Evolutionary conservation across 257 asterid genomes (phyloP).

Genomic region (Ajuga chamaepitys): DNA sequence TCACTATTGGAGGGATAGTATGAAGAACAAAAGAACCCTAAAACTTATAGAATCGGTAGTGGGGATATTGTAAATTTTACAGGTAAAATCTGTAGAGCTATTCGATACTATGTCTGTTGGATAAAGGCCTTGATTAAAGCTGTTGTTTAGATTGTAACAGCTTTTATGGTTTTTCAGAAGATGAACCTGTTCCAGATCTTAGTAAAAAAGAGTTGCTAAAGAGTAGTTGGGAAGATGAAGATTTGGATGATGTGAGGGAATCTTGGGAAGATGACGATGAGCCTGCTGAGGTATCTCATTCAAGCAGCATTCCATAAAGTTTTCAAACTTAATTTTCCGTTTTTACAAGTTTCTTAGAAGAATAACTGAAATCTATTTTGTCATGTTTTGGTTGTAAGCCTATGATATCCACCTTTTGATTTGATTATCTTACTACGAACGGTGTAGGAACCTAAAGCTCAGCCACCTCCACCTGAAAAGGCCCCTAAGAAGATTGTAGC

Average conservation of each 20-base stretch:
- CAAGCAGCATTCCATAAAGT: neutral
- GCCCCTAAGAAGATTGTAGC: slow-evolving; percentile 50
- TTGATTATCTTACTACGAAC: neutral
- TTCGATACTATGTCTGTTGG: too few relatives aligned
- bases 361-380: neutral
- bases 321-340: too few relatives aligned
- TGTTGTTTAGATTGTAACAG: too few relatives aligned
- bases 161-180: slow-evolving; percentile 44
- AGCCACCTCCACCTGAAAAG: slow-evolving; percentile 51
- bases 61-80: too few relatives aligned
- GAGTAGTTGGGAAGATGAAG: slow-evolving; percentile 87
- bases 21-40: too few relatives aligned
- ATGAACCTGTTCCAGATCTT: slow-evolving; percentile 53
- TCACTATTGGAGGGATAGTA: too few relatives aligned
- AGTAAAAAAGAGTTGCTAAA: slow-evolving; percentile 37
- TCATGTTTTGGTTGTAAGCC: neutral
- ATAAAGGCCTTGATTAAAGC: too few relatives aligned
- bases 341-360: neutral
- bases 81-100: too few relatives aligned
- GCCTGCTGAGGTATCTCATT: slow-evolving; percentile 39
- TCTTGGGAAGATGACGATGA: slow-evolving; percentile 99
- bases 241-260: slow-evolving; percentile 72
- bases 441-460: slow-evolving; percentile 56
- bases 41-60: too few relatives aligned
- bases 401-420: too few relatives aligned